Evolutionary conservation across 768 basidiomycete species (phyloP).

Genomic region (Mycena kentingensis): DNA sequence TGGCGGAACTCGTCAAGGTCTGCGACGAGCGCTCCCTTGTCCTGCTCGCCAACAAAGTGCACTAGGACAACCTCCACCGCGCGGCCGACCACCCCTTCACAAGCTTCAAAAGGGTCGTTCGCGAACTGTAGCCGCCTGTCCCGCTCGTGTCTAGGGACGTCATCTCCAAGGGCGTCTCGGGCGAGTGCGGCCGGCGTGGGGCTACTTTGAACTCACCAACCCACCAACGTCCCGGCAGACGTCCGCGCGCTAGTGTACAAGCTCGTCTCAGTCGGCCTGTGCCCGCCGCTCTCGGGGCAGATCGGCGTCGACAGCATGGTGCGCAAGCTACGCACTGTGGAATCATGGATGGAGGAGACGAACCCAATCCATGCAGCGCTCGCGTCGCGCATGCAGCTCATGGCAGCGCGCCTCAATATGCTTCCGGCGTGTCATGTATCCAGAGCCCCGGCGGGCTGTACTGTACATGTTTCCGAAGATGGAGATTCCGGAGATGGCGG

Average conservation of each 20-base stretch:
- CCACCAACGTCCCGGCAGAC: conserved; percentile 74
- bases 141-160: conserved; percentile 95
- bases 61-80: conserved; percentile 89
- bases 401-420: conserved; percentile 78
- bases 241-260: conserved; percentile 91
- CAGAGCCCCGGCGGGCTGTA: conserved; percentile 87
- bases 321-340: conserved; percentile 81
- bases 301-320: conserved; percentile 94
- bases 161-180: conserved; percentile 93
- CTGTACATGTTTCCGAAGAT: conserved; percentile 93
- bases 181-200: conserved; percentile 98
- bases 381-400: conserved; percentile 64
- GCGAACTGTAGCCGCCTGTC: conserved; percentile 64
- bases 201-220: conserved; percentile 97
- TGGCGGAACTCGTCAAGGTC: conserved; percentile 74
- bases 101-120: conserved; percentile 90
- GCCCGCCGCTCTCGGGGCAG: conserved; percentile 89
- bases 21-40: conserved; percentile 86
- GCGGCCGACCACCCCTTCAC: conserved; percentile 71
- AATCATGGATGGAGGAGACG: conserved; percentile 85
- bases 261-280: conserved; percentile 89
- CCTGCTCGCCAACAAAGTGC: conserved; percentile 97
- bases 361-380: conserved; percentile 76
- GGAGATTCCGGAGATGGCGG: conserved; percentile 68
- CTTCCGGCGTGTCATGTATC: conserved; percentile 87